Evolutionary conservation across 495 filamentous ascomycete genomes (phyloP).

Genomic region (Penicillium bialowiezense): DNA sequence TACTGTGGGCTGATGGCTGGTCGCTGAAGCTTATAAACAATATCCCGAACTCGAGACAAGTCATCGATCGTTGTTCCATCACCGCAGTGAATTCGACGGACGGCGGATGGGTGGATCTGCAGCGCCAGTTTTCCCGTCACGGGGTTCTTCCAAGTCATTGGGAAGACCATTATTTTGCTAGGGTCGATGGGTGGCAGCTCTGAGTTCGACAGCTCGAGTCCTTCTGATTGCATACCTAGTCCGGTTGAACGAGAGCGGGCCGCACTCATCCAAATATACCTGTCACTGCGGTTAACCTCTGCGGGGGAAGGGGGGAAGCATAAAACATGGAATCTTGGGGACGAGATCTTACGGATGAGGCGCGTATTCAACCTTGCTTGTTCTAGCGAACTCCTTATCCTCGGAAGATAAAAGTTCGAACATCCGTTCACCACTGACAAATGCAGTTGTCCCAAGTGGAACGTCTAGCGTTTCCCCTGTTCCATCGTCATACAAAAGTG

Average conservation of each 20-base stretch:
- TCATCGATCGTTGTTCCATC: constrained; percentile 66
- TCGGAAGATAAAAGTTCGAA: constrained; percentile 57
- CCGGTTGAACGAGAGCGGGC: constrained; percentile 64
- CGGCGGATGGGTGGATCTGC: constrained; percentile 66
- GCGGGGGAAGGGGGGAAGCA: neutral
- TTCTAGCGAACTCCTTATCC: constrained; percentile 63
- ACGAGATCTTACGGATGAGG: constrained; percentile 55
- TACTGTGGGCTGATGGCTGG: constrained; percentile 63
- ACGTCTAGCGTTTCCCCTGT: constrained; percentile 65
- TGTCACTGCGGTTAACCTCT: constrained; percentile 5
- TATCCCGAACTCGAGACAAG: constrained; percentile 60
- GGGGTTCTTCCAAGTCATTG: constrained; percentile 72
- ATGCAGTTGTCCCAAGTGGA: constrained; percentile 72
- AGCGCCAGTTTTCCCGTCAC: constrained; percentile 63
- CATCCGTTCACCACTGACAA: constrained; percentile 65
- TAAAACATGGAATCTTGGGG: neutral
- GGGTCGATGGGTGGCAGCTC: constrained; percentile 61
- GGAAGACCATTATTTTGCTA: constrained; percentile 64
- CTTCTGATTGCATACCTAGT: constrained; percentile 62
- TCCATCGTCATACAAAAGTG: constrained; percentile 68
- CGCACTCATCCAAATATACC: constrained; percentile 71
- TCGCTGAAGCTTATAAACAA: constrained; percentile 65
- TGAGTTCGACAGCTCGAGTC: constrained; percentile 50
- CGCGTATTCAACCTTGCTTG: constrained; percentile 67
- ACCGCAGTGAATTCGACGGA: constrained; percentile 58